Evolutionary conservation across 169 alveolate genomes (phyloP).

Genomic region (Babesia bigemina): DNA sequence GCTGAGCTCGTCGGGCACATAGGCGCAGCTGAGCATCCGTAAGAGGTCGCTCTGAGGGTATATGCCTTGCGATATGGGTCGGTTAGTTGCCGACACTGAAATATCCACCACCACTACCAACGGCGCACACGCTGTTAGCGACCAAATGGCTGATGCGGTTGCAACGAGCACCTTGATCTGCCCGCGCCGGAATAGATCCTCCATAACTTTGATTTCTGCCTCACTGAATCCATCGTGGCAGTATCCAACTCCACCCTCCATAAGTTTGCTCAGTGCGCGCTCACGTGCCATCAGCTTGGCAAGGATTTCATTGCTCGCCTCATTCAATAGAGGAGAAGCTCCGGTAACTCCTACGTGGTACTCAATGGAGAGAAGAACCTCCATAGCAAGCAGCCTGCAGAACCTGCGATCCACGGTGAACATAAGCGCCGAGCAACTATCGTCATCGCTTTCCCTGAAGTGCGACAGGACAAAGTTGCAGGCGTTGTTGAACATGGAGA

Average conservation of each 20-base stretch:
- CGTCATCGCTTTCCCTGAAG: conserved; percentile 53
- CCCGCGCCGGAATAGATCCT: conserved; percentile 79
- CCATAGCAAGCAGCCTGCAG: conserved; percentile 93
- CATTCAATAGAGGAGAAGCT: background rate
- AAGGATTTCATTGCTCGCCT: background rate
- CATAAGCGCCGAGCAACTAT: conserved; percentile 82
- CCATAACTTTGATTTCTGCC: conserved; percentile 81
- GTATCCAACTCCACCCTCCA: conserved; percentile 49
- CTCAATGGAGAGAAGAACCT: conserved; percentile 82
- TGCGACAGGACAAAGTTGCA: conserved; percentile 62
- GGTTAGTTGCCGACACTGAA: conserved; percentile 79
- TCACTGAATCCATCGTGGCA: conserved; percentile 80
- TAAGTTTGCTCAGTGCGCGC: conserved; percentile 19
- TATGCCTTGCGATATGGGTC: conserved; percentile 88
- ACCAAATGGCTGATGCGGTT: conserved; percentile 91
- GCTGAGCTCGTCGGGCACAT: conserved; percentile 75
- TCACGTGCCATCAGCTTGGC: conserved; percentile 20
- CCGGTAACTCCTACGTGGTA: conserved; percentile 65
- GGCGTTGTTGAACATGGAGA: conserved; percentile 63
- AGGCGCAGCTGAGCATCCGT: conserved; percentile 90
- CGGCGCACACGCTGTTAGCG: conserved; percentile 81
- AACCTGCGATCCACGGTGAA: conserved; percentile 94
- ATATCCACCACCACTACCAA: conserved; percentile 78
- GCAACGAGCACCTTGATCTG: conserved; percentile 87
- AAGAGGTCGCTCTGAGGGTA: conserved; percentile 93